Percentiles rank a stretch among this genome's conserved stretches.
Conservation (phyloP, 148 eudicot genomes). For the Fallopia convolvulus region DNA sequence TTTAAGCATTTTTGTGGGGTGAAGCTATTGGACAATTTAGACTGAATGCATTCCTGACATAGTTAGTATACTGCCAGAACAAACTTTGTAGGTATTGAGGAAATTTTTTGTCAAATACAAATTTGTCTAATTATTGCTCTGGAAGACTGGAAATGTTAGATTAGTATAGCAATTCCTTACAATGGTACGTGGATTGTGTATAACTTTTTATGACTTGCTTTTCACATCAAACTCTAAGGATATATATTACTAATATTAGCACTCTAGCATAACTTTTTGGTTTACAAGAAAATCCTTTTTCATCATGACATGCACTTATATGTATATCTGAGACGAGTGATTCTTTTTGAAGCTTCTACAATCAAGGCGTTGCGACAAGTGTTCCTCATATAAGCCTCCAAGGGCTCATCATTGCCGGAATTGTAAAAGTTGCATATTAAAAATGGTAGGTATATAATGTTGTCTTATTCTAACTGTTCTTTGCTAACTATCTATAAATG, state of each 20-base stretch:
- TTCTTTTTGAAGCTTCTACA: constrained; percentile 20
- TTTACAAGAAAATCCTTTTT: not conserved
- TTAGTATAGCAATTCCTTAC: not conserved
- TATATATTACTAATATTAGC: not conserved
- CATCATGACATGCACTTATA: not conserved
- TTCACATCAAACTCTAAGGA: not conserved
- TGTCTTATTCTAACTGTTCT: not conserved
- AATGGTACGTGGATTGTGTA: not conserved
- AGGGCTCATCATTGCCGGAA: constrained; percentile 71
- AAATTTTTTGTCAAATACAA: not conserved
- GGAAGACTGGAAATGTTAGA: not conserved
- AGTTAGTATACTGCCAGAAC: not conserved
- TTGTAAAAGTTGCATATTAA: constrained; percentile 50
- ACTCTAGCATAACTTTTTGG: not conserved
- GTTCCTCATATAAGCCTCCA: constrained; percentile 57
- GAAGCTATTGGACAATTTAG: not conserved
- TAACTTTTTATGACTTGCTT: not conserved
- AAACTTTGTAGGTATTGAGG: not conserved
- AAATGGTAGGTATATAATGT: constrained; percentile 35
- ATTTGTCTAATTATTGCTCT: not conserved
- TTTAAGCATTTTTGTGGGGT: not conserved
- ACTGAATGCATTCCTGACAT: not conserved
- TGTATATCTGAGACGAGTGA: not conserved
- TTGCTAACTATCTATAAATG: not conserved
- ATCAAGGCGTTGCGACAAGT: constrained; percentile 41